phyloP scores from a whole-genome alignment of 306 rosid genomes.

The apple (Malus domestica) region ASM211411v1 NC_041799.1:28530001-28530500 shows the following conservation, averaged over 20 bases:
- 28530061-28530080: conserved; percentile 87
- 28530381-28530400: background rate
- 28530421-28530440: too few relatives aligned
- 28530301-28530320: conserved; percentile 70
- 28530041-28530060: conserved; percentile 94
- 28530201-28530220: conserved; percentile 53
- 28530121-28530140: conserved; percentile 86
- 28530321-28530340: background rate
- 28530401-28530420: too few relatives aligned
- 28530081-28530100: conserved; percentile 76
- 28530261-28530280: conserved; percentile 85
- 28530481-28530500: too few relatives aligned
- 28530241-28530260: conserved; percentile 83
- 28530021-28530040: conserved; percentile 75
- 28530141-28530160: conserved; percentile 83
- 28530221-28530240: conserved; percentile 83
- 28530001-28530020: conserved; percentile 63
- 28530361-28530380: background rate
- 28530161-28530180: conserved; percentile 75
- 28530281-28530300: conserved; percentile 97
- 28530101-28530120: conserved; percentile 98
- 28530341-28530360: background rate
- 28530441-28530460: too few relatives aligned
- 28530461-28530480: too few relatives aligned
- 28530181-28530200: conserved; percentile 74